Base-by-base conservation (phyloP, 306 rosid genomes). In the Trifolium repens region DNA sequence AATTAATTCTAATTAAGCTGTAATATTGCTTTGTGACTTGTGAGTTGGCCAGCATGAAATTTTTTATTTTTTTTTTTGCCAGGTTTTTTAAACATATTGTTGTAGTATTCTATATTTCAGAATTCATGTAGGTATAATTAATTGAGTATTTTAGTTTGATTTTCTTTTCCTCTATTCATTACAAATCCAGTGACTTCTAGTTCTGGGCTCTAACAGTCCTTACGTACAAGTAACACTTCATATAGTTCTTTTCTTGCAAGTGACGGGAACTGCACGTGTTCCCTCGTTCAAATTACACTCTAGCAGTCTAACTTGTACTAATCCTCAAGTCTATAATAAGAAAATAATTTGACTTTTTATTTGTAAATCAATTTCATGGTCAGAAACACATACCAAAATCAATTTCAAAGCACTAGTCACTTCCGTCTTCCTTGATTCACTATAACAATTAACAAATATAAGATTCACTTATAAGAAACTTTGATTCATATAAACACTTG, bases 191-290 rank as follows among this genome's bases (percentile, higher is more conserved):
- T 65, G 75, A 24, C 50, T 69, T 78, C 14, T 22, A 61, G 44
- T 53, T 69, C 66, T 71, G 9, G 34, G 73, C 35, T 46, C 42
- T 67, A 62, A 83, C 44, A 46, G 59, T 17, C 73, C 65, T 78
- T 74, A 67, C 85, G 88, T 85, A 72, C 67, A 85, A 85, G 85
- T 65, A 67, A 74, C 24, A 19, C 64, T 49, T 27, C 30, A 11
- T 26, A 4, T 16, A 43, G 37, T 73, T 74, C 54, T 73, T 73
- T 71, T 52, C 84, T 58, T 66, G 76, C 75, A 71, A 71, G 75
- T 69, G 52, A 70, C 13, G 63, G 9, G 40, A 67, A 46, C 58
- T 22, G 32, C 66, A 64, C 49, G 30, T 27, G 78, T 55, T 69
- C 60, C 27, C 82, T 69, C 69, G 2, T 50, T 66, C 5, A 78